Conservation (phyloP, 225 moss, liverwort and hornwort species). For the Pseudisothecium myosuroides region DNA sequence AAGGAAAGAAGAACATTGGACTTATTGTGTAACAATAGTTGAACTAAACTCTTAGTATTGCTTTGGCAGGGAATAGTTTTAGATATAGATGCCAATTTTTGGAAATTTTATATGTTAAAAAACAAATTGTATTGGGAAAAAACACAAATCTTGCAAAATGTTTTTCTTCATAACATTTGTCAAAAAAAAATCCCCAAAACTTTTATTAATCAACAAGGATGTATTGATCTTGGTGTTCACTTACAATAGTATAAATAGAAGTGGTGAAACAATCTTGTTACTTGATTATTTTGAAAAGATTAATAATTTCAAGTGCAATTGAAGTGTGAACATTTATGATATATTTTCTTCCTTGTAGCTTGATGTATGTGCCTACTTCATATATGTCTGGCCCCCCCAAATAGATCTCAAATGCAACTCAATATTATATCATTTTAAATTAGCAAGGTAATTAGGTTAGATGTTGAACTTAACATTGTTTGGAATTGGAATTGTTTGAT, state of each 20-base stretch:
- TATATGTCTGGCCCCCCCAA: neutral
- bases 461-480: neutral
- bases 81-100: neutral
- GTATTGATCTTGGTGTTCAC: neutral
- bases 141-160: neutral
- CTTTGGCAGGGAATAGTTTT: accelerated
- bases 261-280: neutral
- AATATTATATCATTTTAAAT: neutral
- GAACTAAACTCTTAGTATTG: neutral
- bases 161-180: too few species aligned
- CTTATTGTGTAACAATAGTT: neutral
- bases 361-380: neutral
- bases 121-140: neutral
- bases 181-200: neutral
- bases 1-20: neutral
- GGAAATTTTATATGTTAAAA: neutral
- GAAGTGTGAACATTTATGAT: neutral
- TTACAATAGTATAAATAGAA: neutral
- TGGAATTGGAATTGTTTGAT: neutral
- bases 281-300: neutral
- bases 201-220: neutral
- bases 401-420: neutral
- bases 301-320: neutral
- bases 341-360: neutral
- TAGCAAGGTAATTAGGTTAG: neutral